Conservation (phyloP, 306 rosid species). For the Ammopiptanthus mongolicus region DNA sequence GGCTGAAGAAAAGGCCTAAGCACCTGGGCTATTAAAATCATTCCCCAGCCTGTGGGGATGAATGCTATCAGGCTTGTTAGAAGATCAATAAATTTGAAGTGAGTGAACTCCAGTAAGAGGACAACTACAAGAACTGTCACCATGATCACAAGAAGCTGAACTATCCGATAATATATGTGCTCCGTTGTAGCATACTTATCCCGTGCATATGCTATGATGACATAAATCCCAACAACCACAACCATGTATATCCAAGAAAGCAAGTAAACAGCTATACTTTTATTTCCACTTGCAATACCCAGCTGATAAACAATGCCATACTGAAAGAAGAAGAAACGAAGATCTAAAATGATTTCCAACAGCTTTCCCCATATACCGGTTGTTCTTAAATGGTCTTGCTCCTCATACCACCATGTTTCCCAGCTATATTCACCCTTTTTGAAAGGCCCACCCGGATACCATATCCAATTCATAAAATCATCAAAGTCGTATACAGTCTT, state of each 20-base stretch:
- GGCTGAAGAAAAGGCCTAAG: constrained; percentile 84
- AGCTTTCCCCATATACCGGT: constrained; percentile 98
- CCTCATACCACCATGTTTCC: constrained; percentile 96
- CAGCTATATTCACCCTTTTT: constrained; percentile 75
- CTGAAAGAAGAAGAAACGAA: constrained; percentile 97
- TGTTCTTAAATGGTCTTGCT: constrained; percentile 83
- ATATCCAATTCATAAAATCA: constrained; percentile 77
- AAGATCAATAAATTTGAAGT: constrained; percentile 50
- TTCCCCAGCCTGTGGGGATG: constrained; percentile 95
- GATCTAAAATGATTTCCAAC: constrained; percentile 84
- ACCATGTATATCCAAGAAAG: constrained; percentile 79
- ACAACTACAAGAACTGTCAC: constrained; percentile 51
- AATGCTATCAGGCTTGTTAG: constrained; percentile 71
- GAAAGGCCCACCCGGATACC: constrained; percentile 71
- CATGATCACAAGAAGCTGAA: constrained; percentile 68
- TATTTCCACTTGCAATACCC: constrained; percentile 26
- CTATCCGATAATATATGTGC: constrained; percentile 74
- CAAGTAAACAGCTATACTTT: constrained; percentile 74
- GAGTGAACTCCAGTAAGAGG: constrained; percentile 54
- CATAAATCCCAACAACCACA: constrained; percentile 63
- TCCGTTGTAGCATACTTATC: constrained; percentile 73
- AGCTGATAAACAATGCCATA: constrained; percentile 87
- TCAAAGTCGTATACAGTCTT: constrained; percentile 91
- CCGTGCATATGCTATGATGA: constrained; percentile 57
- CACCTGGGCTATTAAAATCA: constrained; percentile 81